Conservation (phyloP, 352 stramenopile species). For the Phytophthora sp. region DNA sequence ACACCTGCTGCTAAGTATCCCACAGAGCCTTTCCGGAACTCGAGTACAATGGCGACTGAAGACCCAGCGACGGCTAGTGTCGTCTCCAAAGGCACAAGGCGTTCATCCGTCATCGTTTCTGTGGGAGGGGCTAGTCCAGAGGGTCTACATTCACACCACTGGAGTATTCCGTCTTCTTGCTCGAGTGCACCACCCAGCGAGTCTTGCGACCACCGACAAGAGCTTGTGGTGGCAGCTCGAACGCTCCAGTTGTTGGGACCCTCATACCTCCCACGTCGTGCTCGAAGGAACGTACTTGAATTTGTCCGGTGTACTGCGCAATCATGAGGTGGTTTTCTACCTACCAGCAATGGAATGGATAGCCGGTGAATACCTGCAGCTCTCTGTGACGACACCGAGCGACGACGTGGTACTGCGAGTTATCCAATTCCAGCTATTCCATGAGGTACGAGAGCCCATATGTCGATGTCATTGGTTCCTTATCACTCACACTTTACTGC, state of each 20-base stretch:
- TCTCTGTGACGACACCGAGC: conserved; percentile 16
- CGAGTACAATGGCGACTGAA: conserved; percentile 23
- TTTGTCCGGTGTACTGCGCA: conserved; percentile 25
- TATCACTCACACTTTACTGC: not conserved
- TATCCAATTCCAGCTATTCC: conserved; percentile 23
- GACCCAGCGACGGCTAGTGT: conserved; percentile 1
- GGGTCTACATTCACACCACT: conserved; percentile 32
- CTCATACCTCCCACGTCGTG: conserved; percentile 8
- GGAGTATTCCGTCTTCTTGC: conserved; percentile 22
- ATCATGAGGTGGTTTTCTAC: conserved; percentile 27
- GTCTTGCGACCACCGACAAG: not conserved
- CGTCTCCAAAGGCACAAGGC: not conserved
- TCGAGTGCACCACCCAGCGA: conserved; percentile 12
- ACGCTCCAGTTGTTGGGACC: conserved; percentile 29
- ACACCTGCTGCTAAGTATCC: conserved; percentile 15
- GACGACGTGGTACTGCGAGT: conserved; percentile 11
- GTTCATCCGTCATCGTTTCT: conserved; percentile 11
- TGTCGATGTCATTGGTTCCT: too few species aligned
- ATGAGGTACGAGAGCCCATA: conserved; percentile 17
- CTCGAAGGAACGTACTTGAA: conserved; percentile 21
- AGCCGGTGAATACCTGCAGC: conserved; percentile 33
- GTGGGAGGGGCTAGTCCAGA: conserved; percentile 25
- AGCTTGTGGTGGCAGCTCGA: conserved; percentile 29
- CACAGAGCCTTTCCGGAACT: not conserved
- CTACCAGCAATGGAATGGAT: conserved; percentile 34